phyloP scores from a whole-genome alignment of 2,329 filamentous ascomycete genomes.

The Macrophomina phaseolina region DNA sequence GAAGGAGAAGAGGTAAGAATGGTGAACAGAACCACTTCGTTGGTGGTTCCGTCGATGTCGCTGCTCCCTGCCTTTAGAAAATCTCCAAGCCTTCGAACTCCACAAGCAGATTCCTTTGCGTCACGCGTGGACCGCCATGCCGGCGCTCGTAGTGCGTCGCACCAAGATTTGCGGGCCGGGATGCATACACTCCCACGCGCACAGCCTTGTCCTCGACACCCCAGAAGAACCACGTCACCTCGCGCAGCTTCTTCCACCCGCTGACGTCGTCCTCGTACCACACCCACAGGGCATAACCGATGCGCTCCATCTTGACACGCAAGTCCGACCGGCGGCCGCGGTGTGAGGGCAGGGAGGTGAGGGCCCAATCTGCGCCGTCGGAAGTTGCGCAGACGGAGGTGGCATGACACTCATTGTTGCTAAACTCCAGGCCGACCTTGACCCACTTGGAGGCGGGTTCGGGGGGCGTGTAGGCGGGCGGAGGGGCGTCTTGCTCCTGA shows the following conservation, averaged over 20 bases:
- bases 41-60: not conserved
- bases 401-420: constrained; percentile 59
- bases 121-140: constrained; percentile 35
- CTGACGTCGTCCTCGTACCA: constrained; percentile 56
- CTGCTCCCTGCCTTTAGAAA: constrained; percentile 28
- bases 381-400: constrained; percentile 63
- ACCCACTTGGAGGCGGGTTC: constrained; percentile 62
- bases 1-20: not conserved
- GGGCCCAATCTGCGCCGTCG: constrained; percentile 64
- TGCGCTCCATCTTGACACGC: constrained; percentile 62
- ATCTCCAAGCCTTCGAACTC: constrained; percentile 51
- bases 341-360: constrained; percentile 54
- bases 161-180: constrained; percentile 58
- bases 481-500: constrained; percentile 33
- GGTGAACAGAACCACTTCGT: not conserved
- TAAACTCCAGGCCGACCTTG: constrained; percentile 65
- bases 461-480: constrained; percentile 44
- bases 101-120: constrained; percentile 45
- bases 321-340: constrained; percentile 54
- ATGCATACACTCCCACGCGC: constrained; percentile 64
- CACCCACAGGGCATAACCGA: constrained; percentile 62
- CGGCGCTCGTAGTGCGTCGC: constrained; percentile 42
- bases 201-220: constrained; percentile 64
- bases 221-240: constrained; percentile 68
- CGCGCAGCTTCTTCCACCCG: constrained; percentile 62